phyloP scores from a whole-genome alignment of 495 filamentous ascomycete genomes.

The Penicillium desertorum region DNA sequence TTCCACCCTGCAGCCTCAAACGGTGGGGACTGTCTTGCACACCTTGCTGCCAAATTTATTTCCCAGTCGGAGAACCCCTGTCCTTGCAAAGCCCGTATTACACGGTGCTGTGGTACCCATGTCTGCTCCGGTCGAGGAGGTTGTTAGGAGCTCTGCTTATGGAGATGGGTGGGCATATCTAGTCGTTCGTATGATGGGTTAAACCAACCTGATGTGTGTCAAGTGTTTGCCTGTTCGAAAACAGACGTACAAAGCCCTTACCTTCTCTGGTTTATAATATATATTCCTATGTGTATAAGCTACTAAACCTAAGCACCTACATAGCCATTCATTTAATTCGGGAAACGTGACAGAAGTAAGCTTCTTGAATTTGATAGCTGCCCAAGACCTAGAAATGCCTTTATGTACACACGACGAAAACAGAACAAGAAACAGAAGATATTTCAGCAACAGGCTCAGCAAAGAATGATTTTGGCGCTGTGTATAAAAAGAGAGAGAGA shows the following conservation, averaged over 20 bases:
- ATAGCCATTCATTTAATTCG: too few species aligned
- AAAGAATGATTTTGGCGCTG: too few species aligned
- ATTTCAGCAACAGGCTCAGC: too few species aligned
- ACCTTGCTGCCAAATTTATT: slow-evolving; percentile 77
- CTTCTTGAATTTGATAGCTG: too few species aligned
- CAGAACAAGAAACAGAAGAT: neutral
- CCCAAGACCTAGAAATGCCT: too few species aligned
- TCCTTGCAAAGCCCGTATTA: slow-evolving; percentile 87
- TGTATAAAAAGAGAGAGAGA: neutral
- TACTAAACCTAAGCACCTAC: too few species aligned
- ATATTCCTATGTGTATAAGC: too few species aligned
- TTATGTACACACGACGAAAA: too few species aligned
- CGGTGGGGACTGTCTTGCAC: slow-evolving; percentile 78
- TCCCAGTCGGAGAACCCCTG: slow-evolving; percentile 77
- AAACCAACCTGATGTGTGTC: neutral
- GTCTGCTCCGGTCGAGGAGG: slow-evolving; percentile 76
- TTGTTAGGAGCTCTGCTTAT: slow-evolving; percentile 79
- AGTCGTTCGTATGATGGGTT: slow-evolving; percentile 71
- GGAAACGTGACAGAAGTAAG: too few species aligned
- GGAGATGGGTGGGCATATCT: slow-evolving; percentile 91
- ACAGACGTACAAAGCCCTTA: neutral
- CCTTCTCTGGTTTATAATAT: neutral
- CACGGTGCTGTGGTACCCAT: slow-evolving; percentile 88
- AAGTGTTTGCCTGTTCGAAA: too few species aligned
- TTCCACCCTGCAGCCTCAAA: slow-evolving; percentile 61